Conservation (phyloP, 805 yeast species). For the Cyberlindnera petersonii region DNA sequence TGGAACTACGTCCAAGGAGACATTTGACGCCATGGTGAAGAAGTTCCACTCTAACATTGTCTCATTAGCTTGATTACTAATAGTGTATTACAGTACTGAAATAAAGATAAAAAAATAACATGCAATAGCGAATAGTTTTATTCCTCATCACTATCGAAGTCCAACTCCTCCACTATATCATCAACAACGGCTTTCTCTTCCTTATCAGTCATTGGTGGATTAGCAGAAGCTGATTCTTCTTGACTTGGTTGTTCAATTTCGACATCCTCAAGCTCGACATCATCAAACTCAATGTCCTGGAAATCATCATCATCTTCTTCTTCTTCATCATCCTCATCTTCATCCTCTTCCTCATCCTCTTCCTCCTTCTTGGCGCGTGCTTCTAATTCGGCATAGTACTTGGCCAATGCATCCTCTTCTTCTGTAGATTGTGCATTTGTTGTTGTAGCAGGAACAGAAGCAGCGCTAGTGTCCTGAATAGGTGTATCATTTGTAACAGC, state of each 20-base stretch:
- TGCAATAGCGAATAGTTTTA: slow-evolving; percentile 13
- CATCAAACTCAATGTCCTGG: slow-evolving; percentile 63
- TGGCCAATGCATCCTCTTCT: slow-evolving; percentile 26
- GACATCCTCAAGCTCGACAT: slow-evolving; percentile 46
- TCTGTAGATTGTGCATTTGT: slow-evolving; percentile 12
- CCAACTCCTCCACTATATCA: slow-evolving; percentile 23
- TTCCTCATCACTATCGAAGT: slow-evolving; percentile 28
- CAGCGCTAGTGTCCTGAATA: not conserved
- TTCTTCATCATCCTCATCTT: slow-evolving; percentile 26
- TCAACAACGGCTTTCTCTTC: slow-evolving; percentile 4
- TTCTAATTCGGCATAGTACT: slow-evolving; percentile 26
- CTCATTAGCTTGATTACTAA: not conserved
- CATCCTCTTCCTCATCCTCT: slow-evolving; percentile 21
- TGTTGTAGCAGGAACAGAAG: not conserved
- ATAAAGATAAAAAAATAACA: not conserved
- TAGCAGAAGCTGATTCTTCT: not conserved
- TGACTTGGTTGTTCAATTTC: slow-evolving; percentile 15
- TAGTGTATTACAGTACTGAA: not conserved
- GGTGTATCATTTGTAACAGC: not conserved
- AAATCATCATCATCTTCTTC: slow-evolving; percentile 44
- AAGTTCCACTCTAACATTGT: slow-evolving; percentile 12
- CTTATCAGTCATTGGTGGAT: not conserved
- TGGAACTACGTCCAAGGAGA: slow-evolving; percentile 2
- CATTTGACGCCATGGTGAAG: slow-evolving; percentile 11
- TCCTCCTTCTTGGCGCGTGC: slow-evolving; percentile 26